These are phyloP conservation scores for Cystobasidium onofrii DNA, from an alignment of 768 basidiomycete genomes.

Conservation along the genomic window DNA sequence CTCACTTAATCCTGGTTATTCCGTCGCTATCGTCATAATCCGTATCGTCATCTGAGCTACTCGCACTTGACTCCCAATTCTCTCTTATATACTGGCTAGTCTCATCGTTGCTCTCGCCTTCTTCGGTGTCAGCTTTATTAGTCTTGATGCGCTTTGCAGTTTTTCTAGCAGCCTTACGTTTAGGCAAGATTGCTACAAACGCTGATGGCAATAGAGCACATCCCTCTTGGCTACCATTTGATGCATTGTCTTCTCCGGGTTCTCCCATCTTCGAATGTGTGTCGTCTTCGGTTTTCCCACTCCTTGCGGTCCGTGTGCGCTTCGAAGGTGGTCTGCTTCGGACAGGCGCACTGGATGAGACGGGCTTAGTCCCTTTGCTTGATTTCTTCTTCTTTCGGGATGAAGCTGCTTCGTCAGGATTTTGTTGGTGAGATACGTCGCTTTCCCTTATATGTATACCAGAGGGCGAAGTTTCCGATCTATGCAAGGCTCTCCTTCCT, in stretches of 20 bases:
- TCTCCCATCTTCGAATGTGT: no score
- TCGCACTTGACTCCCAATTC: slow-evolving; percentile 2
- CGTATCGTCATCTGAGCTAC: background rate
- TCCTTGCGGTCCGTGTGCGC: background rate
- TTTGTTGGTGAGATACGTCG: no score
- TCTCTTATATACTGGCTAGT: background rate
- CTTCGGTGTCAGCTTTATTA: background rate
- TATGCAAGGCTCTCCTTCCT: no score
- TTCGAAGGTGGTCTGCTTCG: background rate
- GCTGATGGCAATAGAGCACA: background rate
- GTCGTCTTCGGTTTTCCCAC: background rate
- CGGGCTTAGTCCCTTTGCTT: background rate
- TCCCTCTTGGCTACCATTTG: background rate
- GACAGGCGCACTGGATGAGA: no score
- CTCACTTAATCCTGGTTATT: background rate
- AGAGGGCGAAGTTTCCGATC: no score
- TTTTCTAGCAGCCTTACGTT: background rate
- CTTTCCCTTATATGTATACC: no score
- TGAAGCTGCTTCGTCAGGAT: background rate
- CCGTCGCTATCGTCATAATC: background rate
- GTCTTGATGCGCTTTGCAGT: background rate
- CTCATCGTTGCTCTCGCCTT: background rate
- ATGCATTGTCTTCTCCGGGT: background rate
- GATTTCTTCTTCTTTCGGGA: background rate
- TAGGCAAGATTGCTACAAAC: background rate